phyloP scores from a whole-genome alignment of 208 protist species.

The Wallacemonas sp. region DNA sequence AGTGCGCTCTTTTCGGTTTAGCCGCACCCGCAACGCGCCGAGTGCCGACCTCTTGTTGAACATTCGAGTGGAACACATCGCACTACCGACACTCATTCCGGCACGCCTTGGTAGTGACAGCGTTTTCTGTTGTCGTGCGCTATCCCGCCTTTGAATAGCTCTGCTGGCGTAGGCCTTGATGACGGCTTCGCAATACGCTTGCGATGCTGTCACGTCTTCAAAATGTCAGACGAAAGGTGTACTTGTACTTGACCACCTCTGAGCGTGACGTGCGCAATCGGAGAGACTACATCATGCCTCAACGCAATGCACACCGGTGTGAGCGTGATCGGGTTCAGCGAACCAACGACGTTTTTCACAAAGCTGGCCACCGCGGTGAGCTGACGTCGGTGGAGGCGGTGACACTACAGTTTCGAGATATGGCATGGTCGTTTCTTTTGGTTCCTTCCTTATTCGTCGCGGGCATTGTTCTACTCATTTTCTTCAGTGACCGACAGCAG shows the following conservation, averaged over 20 bases:
- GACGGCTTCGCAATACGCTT: background rate
- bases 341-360: constrained; percentile 41
- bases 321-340: constrained; percentile 23
- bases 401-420: constrained; percentile 26
- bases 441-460: constrained; percentile 21
- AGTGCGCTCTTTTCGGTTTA: too few species aligned
- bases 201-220: constrained; percentile 10
- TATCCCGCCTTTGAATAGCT: background rate
- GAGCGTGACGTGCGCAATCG: constrained; percentile 20
- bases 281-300: constrained; percentile 26
- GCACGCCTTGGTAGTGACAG: too few species aligned
- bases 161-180: background rate
- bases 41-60: too few species aligned
- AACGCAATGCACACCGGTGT: constrained; percentile 16
- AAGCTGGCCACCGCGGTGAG: constrained; percentile 19
- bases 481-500: constrained; percentile 6
- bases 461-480: constrained; percentile 14
- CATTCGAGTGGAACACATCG: too few species aligned
- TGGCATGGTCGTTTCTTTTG: constrained; percentile 48
- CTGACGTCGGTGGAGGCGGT: constrained; percentile 21
- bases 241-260: constrained; percentile 39
- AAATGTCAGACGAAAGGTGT: constrained; percentile 12
- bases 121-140: background rate
- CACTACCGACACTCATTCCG: too few species aligned
- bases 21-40: too few species aligned